These are phyloP conservation scores for Coccomyxa sp. DNA, from an alignment of 139 green algal genomes.

Conservation along the genomic window DNA sequence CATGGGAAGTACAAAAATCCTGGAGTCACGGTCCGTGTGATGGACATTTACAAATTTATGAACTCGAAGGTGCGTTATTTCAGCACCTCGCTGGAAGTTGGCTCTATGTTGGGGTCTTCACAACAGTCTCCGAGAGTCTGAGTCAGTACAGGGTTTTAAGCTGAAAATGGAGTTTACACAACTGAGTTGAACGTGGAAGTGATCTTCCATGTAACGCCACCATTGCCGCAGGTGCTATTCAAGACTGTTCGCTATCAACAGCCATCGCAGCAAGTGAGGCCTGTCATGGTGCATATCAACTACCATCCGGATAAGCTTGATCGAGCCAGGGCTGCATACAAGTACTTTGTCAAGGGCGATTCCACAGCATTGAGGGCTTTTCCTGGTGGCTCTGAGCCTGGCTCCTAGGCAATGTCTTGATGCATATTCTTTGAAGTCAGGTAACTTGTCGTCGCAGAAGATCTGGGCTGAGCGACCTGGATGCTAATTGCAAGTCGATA, in stretches of 20 bases:
- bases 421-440: no score
- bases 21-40: slow-evolving; percentile 63
- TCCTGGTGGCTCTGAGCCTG: slow-evolving; percentile 74
- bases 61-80: slow-evolving; percentile 62
- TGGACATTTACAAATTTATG: slow-evolving; percentile 82
- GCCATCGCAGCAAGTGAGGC: background rate
- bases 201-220: background rate
- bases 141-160: background rate
- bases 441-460: no score
- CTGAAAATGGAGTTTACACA: background rate
- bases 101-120: background rate
- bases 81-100: background rate
- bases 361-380: slow-evolving; percentile 64
- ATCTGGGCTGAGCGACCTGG: no score
- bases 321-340: slow-evolving; percentile 52
- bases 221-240: slow-evolving; percentile 37
- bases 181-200: background rate
- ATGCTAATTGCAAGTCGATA: no score
- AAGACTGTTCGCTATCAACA: slow-evolving; percentile 58
- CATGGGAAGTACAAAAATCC: slow-evolving; percentile 72
- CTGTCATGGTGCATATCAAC: background rate
- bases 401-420: slow-evolving; percentile 21
- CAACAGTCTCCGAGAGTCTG: background rate
- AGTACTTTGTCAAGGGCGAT: slow-evolving; percentile 69
- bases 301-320: background rate